Evolutionary conservation across 2,329 filamentous ascomycete genomes (phyloP).

Genomic region (Ophiocordyceps camponoti-saundersi): DNA sequence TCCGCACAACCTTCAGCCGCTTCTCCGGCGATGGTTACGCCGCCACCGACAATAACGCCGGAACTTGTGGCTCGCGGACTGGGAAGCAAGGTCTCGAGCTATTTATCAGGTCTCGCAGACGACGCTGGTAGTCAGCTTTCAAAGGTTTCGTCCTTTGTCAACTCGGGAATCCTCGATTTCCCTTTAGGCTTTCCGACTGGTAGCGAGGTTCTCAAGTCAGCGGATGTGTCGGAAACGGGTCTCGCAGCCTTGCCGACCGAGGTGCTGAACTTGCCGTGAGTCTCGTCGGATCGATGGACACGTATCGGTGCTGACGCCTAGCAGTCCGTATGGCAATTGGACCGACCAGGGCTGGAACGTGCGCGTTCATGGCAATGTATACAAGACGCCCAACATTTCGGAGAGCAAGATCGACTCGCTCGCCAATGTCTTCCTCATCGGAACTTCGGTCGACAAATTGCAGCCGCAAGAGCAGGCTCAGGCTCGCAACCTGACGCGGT

Average conservation of each 20-base stretch:
- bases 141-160: constrained; percentile 40
- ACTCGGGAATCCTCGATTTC: constrained; percentile 48
- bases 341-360: constrained; percentile 63
- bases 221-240: constrained; percentile 41
- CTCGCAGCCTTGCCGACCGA: constrained; percentile 48
- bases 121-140: constrained; percentile 37
- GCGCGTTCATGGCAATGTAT: constrained; percentile 65
- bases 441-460: constrained; percentile 41
- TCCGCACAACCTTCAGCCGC: constrained; percentile 5
- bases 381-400: constrained; percentile 56
- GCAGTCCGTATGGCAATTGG: constrained; percentile 55
- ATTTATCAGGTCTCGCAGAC: constrained; percentile 31
- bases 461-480: constrained; percentile 42
- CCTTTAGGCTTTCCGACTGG: constrained; percentile 51
- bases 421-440: constrained; percentile 54
- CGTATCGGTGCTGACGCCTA: not conserved
- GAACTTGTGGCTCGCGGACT: constrained; percentile 15
- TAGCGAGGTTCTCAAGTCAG: constrained; percentile 38
- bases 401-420: constrained; percentile 48
- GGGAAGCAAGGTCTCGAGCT: constrained; percentile 23
- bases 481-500: constrained; percentile 55
- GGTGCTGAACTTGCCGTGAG: constrained; percentile 50
- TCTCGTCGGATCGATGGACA: not conserved
- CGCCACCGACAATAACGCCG: not conserved
- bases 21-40: constrained; percentile 7